Evolutionary conservation across 371 early-diverging fungal genomes (phyloP).

Genomic region (Synchytrium microbalum): DNA sequence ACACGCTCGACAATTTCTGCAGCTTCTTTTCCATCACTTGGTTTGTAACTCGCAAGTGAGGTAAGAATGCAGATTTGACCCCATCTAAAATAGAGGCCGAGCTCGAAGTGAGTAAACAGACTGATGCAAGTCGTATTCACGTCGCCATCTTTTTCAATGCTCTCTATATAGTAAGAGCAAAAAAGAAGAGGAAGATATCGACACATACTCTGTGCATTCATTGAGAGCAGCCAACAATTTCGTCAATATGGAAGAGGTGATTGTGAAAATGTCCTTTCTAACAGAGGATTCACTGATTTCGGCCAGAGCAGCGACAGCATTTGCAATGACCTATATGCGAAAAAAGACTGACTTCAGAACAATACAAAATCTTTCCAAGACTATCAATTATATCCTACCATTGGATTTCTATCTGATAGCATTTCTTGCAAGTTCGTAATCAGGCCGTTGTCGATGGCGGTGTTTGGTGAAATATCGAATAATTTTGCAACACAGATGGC

Average conservation of each 20-base stretch:
- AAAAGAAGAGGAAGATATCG: constrained; percentile 3
- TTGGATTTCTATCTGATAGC: constrained; percentile 87
- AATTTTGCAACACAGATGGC: constrained; percentile 82
- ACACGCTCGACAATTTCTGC: constrained; percentile 86
- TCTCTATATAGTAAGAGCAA: not conserved
- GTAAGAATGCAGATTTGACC: constrained; percentile 87
- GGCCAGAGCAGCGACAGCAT: constrained; percentile 87
- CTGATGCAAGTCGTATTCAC: not conserved
- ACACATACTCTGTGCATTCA: constrained; percentile 85
- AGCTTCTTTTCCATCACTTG: constrained; percentile 79
- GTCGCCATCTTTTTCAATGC: constrained; percentile 6
- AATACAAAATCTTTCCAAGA: not conserved
- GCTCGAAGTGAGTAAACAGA: constrained; percentile 4
- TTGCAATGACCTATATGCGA: constrained; percentile 73
- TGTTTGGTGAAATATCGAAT: constrained; percentile 67
- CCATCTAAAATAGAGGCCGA: constrained; percentile 71
- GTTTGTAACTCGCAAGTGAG: constrained; percentile 75
- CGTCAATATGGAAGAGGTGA: constrained; percentile 70
- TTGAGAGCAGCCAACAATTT: constrained; percentile 90
- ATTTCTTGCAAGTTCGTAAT: constrained; percentile 78
- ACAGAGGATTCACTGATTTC: constrained; percentile 87
- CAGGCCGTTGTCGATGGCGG: constrained; percentile 75
- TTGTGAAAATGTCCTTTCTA: constrained; percentile 64
- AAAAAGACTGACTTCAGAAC: not conserved
- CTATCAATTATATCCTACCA: constrained; percentile 44